These are phyloP conservation scores for Blastocystis sp. DNA, from an alignment of 352 stramenopile genomes.

Conservation along the genomic window DNA sequence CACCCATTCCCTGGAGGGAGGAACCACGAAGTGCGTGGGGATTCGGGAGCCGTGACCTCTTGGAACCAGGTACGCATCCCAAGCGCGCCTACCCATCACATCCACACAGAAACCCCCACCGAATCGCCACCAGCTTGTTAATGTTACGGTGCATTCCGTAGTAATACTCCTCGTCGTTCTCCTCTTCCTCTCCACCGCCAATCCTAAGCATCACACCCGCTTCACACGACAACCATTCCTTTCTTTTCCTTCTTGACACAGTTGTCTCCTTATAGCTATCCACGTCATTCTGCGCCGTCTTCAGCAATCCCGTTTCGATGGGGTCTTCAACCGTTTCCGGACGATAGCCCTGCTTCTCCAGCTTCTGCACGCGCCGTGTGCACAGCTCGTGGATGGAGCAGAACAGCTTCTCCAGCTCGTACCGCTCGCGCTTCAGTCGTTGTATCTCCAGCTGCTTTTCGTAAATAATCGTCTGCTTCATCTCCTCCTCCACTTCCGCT, in stretches of 20 bases:
- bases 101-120: background rate
- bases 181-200: constrained; percentile 32
- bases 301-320: constrained; percentile 7
- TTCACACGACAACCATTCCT: constrained; percentile 10
- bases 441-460: constrained; percentile 33
- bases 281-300: background rate
- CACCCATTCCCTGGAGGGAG: constrained; percentile 20
- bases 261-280: constrained; percentile 11
- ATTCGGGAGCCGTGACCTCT: constrained; percentile 36
- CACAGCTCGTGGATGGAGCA: constrained; percentile 20
- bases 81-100: constrained; percentile 22
- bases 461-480: constrained; percentile 1
- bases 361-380: background rate
- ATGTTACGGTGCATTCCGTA: constrained; percentile 42
- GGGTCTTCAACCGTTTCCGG: background rate
- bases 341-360: constrained; percentile 20
- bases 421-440: background rate
- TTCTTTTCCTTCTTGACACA: constrained; percentile 31
- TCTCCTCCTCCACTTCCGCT: constrained; percentile 38
- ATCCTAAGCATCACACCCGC: background rate
- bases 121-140: constrained; percentile 56
- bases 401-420: constrained; percentile 35
- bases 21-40: constrained; percentile 57
- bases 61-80: constrained; percentile 59
- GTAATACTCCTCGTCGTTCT: constrained; percentile 52